A percentile compares a stretch with the other conserved stretches of the same genome.
Evolutionary conservation across 495 filamentous ascomycete species (phyloP).

Genomic region (Mycothermus thermophilus): DNA sequence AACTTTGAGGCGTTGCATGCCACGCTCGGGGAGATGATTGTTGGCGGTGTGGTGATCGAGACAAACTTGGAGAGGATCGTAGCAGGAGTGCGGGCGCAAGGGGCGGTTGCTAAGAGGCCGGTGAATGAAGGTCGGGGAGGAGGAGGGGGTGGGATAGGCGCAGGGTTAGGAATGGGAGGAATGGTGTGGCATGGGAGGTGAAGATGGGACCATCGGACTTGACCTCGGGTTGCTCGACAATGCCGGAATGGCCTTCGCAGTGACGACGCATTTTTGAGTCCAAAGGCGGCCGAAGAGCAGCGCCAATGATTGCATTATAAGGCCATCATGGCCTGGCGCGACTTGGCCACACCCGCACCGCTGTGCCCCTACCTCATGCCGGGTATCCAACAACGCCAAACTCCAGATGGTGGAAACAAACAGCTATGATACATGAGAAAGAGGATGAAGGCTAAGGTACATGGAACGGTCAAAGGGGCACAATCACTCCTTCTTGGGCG

Average conservation of each 20-base stretch:
- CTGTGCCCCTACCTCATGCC: no score
- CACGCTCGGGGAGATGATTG: constrained; percentile 82
- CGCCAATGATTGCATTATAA: no score
- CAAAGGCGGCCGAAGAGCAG: constrained; percentile 6
- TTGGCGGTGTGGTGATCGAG: constrained; percentile 91
- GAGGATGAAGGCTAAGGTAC: no score
- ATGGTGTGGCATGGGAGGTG: constrained; percentile 46
- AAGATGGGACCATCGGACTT: not conserved
- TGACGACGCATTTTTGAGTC: no score
- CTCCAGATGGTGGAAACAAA: constrained; percentile 11
- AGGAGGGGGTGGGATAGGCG: constrained; percentile 27
- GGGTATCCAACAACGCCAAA: constrained; percentile 23
- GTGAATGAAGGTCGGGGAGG: constrained; percentile 37
- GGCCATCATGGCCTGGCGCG: no score
- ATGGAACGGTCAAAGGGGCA: constrained; percentile 1
- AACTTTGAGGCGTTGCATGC: constrained; percentile 97
- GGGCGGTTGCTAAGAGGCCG: constrained; percentile 58
- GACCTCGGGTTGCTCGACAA: no score
- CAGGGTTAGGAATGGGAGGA: constrained; percentile 38
- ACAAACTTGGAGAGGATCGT: constrained; percentile 81
- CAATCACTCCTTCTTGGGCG: no score
- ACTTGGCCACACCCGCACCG: no score
- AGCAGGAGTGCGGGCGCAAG: constrained; percentile 66
- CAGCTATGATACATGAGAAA: no score
- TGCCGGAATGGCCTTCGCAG: no score